These are phyloP conservation scores for Kodamaea ohmeri DNA, from an alignment of 1,139 yeast genomes.

Conservation along the genomic window DNA sequence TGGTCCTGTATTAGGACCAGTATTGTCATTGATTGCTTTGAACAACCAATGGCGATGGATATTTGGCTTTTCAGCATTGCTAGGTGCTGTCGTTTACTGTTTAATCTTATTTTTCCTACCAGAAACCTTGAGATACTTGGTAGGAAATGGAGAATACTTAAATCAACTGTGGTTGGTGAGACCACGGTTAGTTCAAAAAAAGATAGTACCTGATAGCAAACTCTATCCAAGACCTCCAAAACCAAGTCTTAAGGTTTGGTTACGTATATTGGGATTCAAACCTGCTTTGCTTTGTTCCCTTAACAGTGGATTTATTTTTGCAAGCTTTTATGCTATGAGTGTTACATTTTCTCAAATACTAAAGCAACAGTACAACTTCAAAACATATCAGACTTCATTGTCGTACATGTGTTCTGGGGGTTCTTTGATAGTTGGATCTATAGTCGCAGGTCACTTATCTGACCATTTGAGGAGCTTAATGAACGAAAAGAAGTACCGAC, in stretches of 20 bases:
- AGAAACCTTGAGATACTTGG: conserved; percentile 54
- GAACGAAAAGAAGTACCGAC: conserved; percentile 29
- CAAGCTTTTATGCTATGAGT: conserved; percentile 54
- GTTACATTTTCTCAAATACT: conserved; percentile 49
- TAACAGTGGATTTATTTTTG: conserved; percentile 51
- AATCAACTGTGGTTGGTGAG: conserved; percentile 22
- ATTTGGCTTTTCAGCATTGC: conserved; percentile 50
- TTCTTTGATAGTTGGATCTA: conserved; percentile 49
- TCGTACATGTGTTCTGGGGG: conserved; percentile 56
- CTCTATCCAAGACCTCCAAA: conserved; percentile 48
- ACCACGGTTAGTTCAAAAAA: conserved; percentile 30
- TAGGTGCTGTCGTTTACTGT: conserved; percentile 39
- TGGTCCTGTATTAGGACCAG: conserved; percentile 58
- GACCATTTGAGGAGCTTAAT: conserved; percentile 35
- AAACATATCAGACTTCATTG: conserved; percentile 37
- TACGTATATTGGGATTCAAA: conserved; percentile 34
- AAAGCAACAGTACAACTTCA: conserved; percentile 35
- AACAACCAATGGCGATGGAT: conserved; percentile 52
- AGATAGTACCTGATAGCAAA: conserved; percentile 22
- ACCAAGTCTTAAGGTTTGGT: conserved; percentile 39
- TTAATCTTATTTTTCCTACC: conserved; percentile 46
- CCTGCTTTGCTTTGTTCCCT: conserved; percentile 51
- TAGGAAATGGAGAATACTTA: conserved; percentile 47
- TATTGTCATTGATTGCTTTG: conserved; percentile 40
- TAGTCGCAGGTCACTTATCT: conserved; percentile 50